Conservation (phyloP, 352 stramenopile genomes). For the Phytophthora fragariae region DNA sequence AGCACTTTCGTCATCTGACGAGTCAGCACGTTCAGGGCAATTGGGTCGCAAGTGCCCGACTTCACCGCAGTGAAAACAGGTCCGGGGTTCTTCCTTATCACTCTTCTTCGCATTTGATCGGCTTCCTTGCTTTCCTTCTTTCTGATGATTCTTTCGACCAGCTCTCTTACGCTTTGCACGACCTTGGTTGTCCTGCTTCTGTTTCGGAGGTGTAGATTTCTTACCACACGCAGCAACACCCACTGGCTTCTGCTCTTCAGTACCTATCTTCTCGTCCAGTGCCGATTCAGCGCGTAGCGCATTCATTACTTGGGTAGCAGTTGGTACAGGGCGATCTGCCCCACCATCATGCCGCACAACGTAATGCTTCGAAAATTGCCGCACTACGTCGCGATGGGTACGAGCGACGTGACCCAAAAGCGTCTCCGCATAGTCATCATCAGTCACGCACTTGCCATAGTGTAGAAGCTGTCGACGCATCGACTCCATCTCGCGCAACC, state of each 20-base stretch:
- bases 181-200: conserved; percentile 4
- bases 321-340: conserved; percentile 4
- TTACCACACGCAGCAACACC: conserved; percentile 20
- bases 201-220: not conserved
- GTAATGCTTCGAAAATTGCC: conserved; percentile 22
- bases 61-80: conserved; percentile 10
- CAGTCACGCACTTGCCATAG: conserved; percentile 11
- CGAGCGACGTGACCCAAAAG: conserved; percentile 10
- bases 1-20: conserved; percentile 3
- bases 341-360: conserved; percentile 13
- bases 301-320: not conserved
- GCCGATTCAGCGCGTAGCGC: not conserved
- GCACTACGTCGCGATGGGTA: conserved; percentile 16
- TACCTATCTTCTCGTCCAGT: conserved; percentile 12
- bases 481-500: conserved; percentile 18
- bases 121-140: not conserved
- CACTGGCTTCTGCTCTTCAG: conserved; percentile 8
- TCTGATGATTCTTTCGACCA: not conserved
- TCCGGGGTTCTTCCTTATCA: not conserved
- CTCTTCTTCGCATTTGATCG: conserved; percentile 5
- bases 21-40: conserved; percentile 1
- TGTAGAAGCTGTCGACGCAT: conserved; percentile 10
- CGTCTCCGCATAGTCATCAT: conserved; percentile 20
- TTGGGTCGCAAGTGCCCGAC: conserved; percentile 15
- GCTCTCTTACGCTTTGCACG: conserved; percentile 15